Conservation (phyloP, 2,329 filamentous ascomycete species). For the Sporothrix brasiliensis region DNA sequence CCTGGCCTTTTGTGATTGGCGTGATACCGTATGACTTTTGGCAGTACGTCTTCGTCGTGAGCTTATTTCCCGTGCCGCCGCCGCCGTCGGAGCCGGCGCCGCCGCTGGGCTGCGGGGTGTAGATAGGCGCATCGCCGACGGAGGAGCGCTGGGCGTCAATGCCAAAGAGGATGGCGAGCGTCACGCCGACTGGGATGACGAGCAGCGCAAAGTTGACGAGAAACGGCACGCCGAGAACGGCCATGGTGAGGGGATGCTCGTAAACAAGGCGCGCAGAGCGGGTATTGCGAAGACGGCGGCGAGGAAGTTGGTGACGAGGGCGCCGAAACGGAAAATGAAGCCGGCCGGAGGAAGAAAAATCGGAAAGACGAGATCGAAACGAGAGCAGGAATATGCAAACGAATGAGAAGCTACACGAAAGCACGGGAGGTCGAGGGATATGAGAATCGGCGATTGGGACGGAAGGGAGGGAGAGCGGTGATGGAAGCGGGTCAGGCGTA, state of each 20-base stretch:
- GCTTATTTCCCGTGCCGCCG: conserved; percentile 41
- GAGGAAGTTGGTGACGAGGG: background rate
- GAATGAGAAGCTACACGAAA: conserved; percentile 8
- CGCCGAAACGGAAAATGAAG: background rate
- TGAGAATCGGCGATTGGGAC: conserved; percentile 19
- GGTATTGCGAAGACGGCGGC: background rate
- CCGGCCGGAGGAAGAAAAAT: background rate
- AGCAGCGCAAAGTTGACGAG: conserved; percentile 56
- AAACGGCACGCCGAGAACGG: conserved; percentile 45
- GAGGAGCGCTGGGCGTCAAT: conserved; percentile 51
- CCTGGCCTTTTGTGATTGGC: conserved; percentile 48
- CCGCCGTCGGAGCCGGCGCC: conserved; percentile 31
- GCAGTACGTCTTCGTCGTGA: conserved; percentile 47
- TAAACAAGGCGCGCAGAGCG: background rate
- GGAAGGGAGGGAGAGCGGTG: background rate
- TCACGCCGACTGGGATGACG: conserved; percentile 46
- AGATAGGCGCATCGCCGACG: conserved; percentile 50
- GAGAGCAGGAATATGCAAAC: background rate
- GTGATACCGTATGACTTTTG: conserved; percentile 51
- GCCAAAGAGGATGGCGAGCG: conserved; percentile 51
- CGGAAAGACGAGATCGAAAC: too few relatives aligned
- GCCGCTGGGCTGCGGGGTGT: conserved; percentile 41
- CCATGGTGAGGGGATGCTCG: conserved; percentile 40
- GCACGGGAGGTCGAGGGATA: background rate
- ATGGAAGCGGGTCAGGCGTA: conserved; percentile 22